Base-by-base conservation (phyloP, 2,329 filamentous ascomycete genomes). In the Pyrenochaeta sp. region DNA sequence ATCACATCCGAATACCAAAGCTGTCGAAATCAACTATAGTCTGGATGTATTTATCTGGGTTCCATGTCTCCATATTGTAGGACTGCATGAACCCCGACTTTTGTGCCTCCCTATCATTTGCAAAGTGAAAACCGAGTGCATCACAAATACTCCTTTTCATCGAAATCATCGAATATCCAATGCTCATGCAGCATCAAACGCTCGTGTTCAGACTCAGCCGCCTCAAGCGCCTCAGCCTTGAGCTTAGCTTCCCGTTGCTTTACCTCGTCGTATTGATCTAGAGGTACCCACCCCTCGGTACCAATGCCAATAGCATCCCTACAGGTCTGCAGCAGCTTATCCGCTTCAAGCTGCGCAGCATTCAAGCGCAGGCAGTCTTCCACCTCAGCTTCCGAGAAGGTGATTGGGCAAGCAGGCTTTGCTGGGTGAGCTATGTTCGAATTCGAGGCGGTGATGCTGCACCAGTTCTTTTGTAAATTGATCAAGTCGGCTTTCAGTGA, bases 91-190 rank as follows among this genome's bases (percentile, higher is more conserved):
- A n/a, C n/a, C n/a, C n/a, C n/a, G n/a, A n/a, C n/a, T n/a, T n/a
- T n/a, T n/a, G n/a, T n/a, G n/a, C n/a, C n/a, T n/a, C n/a, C n/a
- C n/a, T n/a, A n/a, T n/a, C n/a, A n/a, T n/a, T n/a, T n/a, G n/a
- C n/a, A n/a, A n/a, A n/a, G n/a, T n/a, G n/a, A n/a, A n/a, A n/a
- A n/a, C n/a, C n/a, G n/a, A n/a, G n/a, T n/a, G n/a, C n/a, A n/a
- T n/a, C n/a, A 60, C 22, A 43, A 42, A 51, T 63, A 61, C 44
- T 59, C 53, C 15, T 57, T 51, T 51, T 71, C 66, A 50, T 68
- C 59, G 41, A 65, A 61, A 41, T 70, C 64, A 44, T 65, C 61
- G 32, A 65, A 63, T 5, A 58, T 46, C 63, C 61, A 66, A 48
- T 66, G 58, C 48, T 59, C 48, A 10, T 4, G 22, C 19, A 61